Base-by-base conservation (phyloP, 192 early-diverging fungal species). In the Entophlyctis luteolus region DNA sequence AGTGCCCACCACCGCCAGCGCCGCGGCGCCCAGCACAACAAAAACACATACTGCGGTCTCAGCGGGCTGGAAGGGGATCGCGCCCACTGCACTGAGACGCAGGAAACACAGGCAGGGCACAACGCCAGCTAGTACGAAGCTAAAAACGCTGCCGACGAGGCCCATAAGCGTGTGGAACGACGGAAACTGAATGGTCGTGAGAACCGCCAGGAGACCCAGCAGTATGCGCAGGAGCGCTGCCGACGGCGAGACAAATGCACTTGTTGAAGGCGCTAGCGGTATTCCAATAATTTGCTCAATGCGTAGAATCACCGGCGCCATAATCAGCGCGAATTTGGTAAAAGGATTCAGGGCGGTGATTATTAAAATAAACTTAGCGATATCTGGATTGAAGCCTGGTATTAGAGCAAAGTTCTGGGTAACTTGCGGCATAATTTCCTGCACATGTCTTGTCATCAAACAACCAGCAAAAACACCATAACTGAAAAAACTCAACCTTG, bases 261-360 rank as follows among this genome's bases (percentile, higher is more conserved):
- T n/a, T 0, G 45, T 14, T 35, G 18, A 16, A 14, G 8, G 25
- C 27, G 68, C 46, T 25, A 38, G 49, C 27, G 48, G 27, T 18
- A 54, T 38, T 2, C 37, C 35, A 16, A 65, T 35, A 16, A 66
- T 52, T 57, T 50, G 45, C 27, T 66, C 72, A 16, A 67, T 25
- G 31, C 73, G 75, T n/a, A 53, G 34, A 50, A 77, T 79, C n/a
- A 90, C 76, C 18, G 88, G 88, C 8, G 80, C 86, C 49, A 88
- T 47, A 45, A 76, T 81, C 18, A 90, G 66, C 14, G 85, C 85
- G 60, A 87, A 90, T 62, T 90, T 90, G 23, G 89, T 86, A 48
- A 88, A 49, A 3, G 89, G 88, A 33, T 88, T 90, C 27, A 90
- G 59, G 3, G 84, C 86, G 32, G 89, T 77, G 3, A 90, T 68